phyloP scores from a whole-genome alignment of 805 yeast species.

The Wickerhamomyces bovis region DNA sequence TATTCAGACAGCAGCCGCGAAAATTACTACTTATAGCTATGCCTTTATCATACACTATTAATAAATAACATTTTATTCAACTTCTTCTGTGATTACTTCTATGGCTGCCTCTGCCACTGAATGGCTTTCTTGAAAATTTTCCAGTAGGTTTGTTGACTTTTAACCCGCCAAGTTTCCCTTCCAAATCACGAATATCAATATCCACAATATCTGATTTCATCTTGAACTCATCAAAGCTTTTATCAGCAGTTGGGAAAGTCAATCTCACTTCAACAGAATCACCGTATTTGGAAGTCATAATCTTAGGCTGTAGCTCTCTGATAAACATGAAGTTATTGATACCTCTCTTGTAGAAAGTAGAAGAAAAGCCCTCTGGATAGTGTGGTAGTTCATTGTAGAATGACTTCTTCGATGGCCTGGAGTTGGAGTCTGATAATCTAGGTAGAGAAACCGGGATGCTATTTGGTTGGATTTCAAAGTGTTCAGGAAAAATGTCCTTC shows the following conservation, averaged over 20 bases:
- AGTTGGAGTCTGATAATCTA: background rate
- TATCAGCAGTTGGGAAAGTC: slow-evolving; percentile 31
- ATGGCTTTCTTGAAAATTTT: background rate
- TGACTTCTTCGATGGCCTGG: slow-evolving; percentile 3
- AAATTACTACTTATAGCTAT: background rate
- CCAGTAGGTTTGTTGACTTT: slow-evolving; percentile 12
- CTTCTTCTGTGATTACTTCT: background rate
- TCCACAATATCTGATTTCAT: slow-evolving; percentile 37
- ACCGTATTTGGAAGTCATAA: slow-evolving; percentile 34
- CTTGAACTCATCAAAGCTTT: slow-evolving; percentile 20
- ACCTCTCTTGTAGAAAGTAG: slow-evolving; percentile 43
- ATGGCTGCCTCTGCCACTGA: background rate
- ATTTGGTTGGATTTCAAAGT: background rate
- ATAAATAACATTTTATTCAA: background rate
- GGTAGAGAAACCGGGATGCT: slow-evolving; percentile 6
- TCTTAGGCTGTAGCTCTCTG: slow-evolving; percentile 41
- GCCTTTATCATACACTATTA: background rate
- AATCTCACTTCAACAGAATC: slow-evolving; percentile 35
- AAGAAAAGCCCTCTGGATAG: slow-evolving; percentile 44
- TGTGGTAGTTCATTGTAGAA: slow-evolving; percentile 14
- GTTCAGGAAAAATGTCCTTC: background rate
- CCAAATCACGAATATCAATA: slow-evolving; percentile 37
- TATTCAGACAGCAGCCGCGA: background rate
- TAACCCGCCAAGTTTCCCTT: slow-evolving; percentile 29
- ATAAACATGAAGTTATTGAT: slow-evolving; percentile 47